A percentile compares a stretch with the other conserved stretches of the same genome.
Conservation (phyloP, 73 alveolate species). For the Uronychia setigera region DNA sequence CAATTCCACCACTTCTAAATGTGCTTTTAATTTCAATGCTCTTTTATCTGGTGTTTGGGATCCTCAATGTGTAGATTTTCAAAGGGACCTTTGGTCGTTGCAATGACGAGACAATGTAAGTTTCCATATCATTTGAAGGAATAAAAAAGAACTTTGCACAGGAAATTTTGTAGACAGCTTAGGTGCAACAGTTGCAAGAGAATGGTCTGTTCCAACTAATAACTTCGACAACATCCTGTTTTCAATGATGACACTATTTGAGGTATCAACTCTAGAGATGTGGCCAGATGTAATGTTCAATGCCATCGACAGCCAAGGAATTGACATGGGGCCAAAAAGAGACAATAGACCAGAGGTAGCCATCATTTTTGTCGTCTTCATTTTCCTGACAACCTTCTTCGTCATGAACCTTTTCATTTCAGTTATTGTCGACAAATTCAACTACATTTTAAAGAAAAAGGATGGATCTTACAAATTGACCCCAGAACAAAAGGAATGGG, state of each 20-base stretch:
- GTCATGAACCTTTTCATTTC: constrained; percentile 72
- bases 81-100: constrained; percentile 63
- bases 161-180: constrained; percentile 37
- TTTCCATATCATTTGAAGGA: not conserved
- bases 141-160: constrained; percentile 33
- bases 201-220: constrained; percentile 42
- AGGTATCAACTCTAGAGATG: constrained; percentile 64
- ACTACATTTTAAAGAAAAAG: constrained; percentile 53
- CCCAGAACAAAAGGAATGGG: constrained; percentile 67
- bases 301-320: constrained; percentile 37
- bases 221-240: constrained; percentile 72
- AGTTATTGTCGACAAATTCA: constrained; percentile 68
- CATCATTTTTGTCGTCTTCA: constrained; percentile 47
- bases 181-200: constrained; percentile 8
- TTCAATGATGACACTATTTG: constrained; percentile 72
- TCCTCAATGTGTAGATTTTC: constrained; percentile 67
- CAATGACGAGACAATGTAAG: constrained; percentile 38
- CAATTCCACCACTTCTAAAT: constrained; percentile 74
- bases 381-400: constrained; percentile 71
- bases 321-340: constrained; percentile 30
- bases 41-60: constrained; percentile 78
- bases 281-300: constrained; percentile 67
- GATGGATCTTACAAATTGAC: constrained; percentile 60
- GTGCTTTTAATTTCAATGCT: constrained; percentile 69
- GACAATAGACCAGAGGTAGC: constrained; percentile 56